Evolutionary conservation across 345 rosid genomes (phyloP), one percentile per base, ranked within the genome.

Genomic region (Bretschneidera sinensis): DNA sequence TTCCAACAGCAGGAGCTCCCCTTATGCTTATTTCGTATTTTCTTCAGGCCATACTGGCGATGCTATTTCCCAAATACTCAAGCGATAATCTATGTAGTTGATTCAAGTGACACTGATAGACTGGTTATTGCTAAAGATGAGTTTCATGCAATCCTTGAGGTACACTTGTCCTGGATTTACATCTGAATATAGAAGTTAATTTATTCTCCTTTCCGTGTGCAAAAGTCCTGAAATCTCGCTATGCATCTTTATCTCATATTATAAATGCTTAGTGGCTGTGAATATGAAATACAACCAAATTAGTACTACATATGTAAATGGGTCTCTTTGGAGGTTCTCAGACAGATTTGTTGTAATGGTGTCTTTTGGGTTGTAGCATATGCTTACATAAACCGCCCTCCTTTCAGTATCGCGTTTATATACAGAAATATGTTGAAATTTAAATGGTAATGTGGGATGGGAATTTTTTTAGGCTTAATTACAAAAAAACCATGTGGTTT

Each of bases 21-120:
- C 4, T 1, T 48, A 13, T 17, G 19, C 63, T 59, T 43, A n/a
- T 59, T 51, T 57, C 31, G 3, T 53, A 57, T 54, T 55, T 21
- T 74, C 34, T 17, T 39, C 80, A 87, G 94, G 80, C 94, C 94
- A 43, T 87, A 87, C 53, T 87, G 94, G 94, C 80, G 94, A 72
- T 87, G 94, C 72, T 87, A 87, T 73, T 87, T 87, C 59, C 94
- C 94, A 57, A 87, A 87, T 62, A 84, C 94, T 25, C 94, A 87
- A 57, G 94, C 88, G 54, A 74, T 87, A 51, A 84, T 87, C 34
- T 87, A 87, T 64, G 95, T 87, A 17, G 79, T 87, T 58, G 95
- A 87, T 77, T 87, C 94, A 57, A 84, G 94, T 70, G 94, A 87
- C 57, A 80, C 83, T 17, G 90, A 87, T 55, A 80, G 94, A 72